Evolutionary conservation across 2,329 filamentous ascomycete species (phyloP).

Genomic region (Blumeriella jaapii): DNA sequence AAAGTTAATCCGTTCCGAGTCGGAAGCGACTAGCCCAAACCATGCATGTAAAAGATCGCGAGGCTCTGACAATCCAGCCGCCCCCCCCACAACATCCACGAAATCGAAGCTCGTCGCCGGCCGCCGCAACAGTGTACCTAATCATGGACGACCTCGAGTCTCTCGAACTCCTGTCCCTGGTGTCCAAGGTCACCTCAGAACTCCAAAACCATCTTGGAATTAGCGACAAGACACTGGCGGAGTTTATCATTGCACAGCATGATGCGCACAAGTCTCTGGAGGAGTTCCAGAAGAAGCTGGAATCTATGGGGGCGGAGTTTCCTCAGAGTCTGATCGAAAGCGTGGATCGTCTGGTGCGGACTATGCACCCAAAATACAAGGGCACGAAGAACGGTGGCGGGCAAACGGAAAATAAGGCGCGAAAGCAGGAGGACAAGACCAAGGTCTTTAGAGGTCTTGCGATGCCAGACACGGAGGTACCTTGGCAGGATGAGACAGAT

Average conservation of each 20-base stretch:
- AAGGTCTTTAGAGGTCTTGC: conserved; percentile 85
- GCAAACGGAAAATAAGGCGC: conserved; percentile 33
- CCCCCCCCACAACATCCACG: not conserved
- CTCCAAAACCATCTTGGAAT: conserved; percentile 89
- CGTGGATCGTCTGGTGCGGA: conserved; percentile 76
- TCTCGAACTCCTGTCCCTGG: conserved; percentile 85
- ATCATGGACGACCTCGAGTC: conserved; percentile 58
- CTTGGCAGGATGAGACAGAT: conserved; percentile 39
- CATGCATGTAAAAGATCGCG: no score
- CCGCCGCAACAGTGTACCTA: conserved; percentile 7
- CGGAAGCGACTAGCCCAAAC: no score
- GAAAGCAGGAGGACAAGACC: conserved; percentile 56
- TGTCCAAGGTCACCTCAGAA: conserved; percentile 89
- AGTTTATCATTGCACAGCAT: conserved; percentile 91
- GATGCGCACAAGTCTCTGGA: conserved; percentile 56
- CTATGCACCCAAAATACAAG: conserved; percentile 86
- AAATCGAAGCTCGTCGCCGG: not conserved
- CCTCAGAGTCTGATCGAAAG: conserved; percentile 81
- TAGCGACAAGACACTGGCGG: conserved; percentile 86
- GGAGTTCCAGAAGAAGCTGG: conserved; percentile 67
- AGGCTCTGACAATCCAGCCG: not conserved
- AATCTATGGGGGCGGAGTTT: conserved; percentile 69
- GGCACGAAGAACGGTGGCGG: conserved; percentile 33
- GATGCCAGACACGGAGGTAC: conserved; percentile 63
- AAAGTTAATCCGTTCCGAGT: no score